Conservation (phyloP, 441 rosid species). For the Brassica hybrid region DNA sequence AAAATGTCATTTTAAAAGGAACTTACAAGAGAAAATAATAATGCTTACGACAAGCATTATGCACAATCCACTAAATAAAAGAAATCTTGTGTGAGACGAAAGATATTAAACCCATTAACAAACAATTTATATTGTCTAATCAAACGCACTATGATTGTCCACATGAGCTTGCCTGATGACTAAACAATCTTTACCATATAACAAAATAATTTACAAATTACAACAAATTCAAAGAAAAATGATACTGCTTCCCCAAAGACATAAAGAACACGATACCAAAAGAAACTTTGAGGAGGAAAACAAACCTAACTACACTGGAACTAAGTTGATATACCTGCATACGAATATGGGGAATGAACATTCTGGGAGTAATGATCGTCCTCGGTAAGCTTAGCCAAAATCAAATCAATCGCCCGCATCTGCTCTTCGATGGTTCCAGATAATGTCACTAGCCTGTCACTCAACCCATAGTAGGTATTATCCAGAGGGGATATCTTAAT, state of each 20-base stretch:
- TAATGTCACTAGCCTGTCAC: slow-evolving; percentile 93
- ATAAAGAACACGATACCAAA: slow-evolving; percentile 29
- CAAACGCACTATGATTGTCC: slow-evolving; percentile 9
- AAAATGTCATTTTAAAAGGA: slow-evolving; percentile 57
- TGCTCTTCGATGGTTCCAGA: slow-evolving; percentile 91
- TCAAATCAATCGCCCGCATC: slow-evolving; percentile 87
- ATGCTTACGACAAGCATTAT: slow-evolving; percentile 32
- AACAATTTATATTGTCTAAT: background rate
- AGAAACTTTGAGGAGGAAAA: slow-evolving; percentile 19
- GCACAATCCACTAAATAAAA: slow-evolving; percentile 5
- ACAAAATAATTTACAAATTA: slow-evolving; percentile 1
- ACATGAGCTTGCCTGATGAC: slow-evolving; percentile 22
- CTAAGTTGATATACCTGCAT: slow-evolving; percentile 69
- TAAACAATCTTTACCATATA: slow-evolving; percentile 18
- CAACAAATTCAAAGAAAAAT: slow-evolving; percentile 21
- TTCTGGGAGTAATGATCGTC: slow-evolving; percentile 88
- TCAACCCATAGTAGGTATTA: slow-evolving; percentile 83
- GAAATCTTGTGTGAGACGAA: background rate
- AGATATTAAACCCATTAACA: slow-evolving; percentile 13
- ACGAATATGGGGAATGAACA: slow-evolving; percentile 84
- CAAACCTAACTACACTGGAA: slow-evolving; percentile 25
- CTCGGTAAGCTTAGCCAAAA: slow-evolving; percentile 81
- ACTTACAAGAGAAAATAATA: slow-evolving; percentile 46
- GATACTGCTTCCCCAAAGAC: slow-evolving; percentile 22
- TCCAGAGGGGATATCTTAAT: slow-evolving; percentile 96